Base-by-base conservation (phyloP, 2,329 filamentous ascomycete species). In the Colletotrichum liriopes region DNA sequence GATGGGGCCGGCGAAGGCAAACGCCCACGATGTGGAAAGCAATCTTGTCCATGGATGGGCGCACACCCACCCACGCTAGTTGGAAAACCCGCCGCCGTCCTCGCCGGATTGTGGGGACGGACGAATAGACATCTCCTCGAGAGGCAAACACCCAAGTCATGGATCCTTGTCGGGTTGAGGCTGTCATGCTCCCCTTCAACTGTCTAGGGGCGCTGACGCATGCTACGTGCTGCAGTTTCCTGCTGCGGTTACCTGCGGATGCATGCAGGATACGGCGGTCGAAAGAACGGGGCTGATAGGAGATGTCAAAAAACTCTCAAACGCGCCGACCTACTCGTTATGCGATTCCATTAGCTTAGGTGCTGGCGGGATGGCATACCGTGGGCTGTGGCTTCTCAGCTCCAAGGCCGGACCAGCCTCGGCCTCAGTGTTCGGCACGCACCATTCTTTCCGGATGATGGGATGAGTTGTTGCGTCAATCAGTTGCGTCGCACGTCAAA, bases 321-420 rank as follows among this genome's bases (percentile, higher is more conserved):
- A 32, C 29, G 29, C 29, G 2, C 29, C 6, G 29, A 20, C 43
- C 18, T 23, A 5, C n/a, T 52, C 23, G 14, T 52, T 52, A 52
- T 52, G 49, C 49, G n/a, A 52, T 26, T 52, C 23, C 49, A 29
- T 52, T 52, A 52, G 49, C 26, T 52, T 52, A 16, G n/a, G n/a
- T 9, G 14, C 14, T 20, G n/a, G 12, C 23, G 11, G 8, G 9
- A 26, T 14, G 11, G 49, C 43, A 3, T 18, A 20, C 43, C 43
- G n/a, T 45, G 18, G 43, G 7, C 43, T 18, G 18, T 20, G 7
- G 18, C 16, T 45, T 14, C 20, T 45, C 43, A 9, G 18, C 43
- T 45, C 43, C 43, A 45, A 45, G 14, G 18, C 16, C 8, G 41
- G 41, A 26, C 23, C 23, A 26, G 14, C 37, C 9, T 59, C 56